phyloP scores from a whole-genome alignment of 1,284 basidiomycete species.

The Marasmius tenuissimus region DNA sequence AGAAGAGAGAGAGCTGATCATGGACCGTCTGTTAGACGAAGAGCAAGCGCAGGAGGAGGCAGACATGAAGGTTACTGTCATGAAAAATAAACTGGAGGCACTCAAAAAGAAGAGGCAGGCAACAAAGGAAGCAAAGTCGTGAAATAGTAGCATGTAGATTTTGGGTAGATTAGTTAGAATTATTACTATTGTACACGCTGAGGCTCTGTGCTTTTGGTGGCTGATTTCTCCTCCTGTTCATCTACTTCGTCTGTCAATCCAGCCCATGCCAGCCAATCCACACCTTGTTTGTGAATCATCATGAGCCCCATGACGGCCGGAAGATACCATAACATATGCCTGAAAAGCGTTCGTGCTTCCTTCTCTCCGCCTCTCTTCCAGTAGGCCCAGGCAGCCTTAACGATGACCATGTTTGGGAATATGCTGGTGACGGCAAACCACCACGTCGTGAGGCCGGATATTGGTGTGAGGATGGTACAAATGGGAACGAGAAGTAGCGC shows the following conservation, averaged over 20 bases:
- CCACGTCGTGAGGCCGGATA: conserved; percentile 88
- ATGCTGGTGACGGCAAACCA: conserved; percentile 80
- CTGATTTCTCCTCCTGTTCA: conserved; percentile 10
- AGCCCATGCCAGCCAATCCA: conserved; percentile 69
- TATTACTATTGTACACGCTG: background rate
- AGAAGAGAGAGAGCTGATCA: conserved; percentile 78
- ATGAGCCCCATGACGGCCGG: conserved; percentile 90
- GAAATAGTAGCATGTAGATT: background rate
- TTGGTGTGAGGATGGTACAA: conserved; percentile 79
- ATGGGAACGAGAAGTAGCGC: conserved; percentile 78
- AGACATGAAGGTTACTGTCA: conserved; percentile 64
- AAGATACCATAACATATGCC: conserved; percentile 88
- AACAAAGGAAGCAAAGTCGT: conserved; percentile 24
- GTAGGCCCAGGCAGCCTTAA: conserved; percentile 74
- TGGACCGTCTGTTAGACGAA: conserved; percentile 79
- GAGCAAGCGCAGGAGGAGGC: conserved; percentile 83
- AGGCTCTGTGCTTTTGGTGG: background rate
- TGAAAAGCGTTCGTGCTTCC: conserved; percentile 78
- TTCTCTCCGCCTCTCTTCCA: conserved; percentile 78
- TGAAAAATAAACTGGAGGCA: conserved; percentile 66
- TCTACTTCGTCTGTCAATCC: conserved; percentile 27
- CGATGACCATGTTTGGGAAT: conserved; percentile 75
- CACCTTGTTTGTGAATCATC: conserved; percentile 90
- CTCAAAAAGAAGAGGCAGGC: conserved; percentile 57
- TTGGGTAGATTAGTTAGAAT: background rate